phyloP scores from a whole-genome alignment of 1,284 basidiomycete species.

The Ceratobasidium sp. region DNA sequence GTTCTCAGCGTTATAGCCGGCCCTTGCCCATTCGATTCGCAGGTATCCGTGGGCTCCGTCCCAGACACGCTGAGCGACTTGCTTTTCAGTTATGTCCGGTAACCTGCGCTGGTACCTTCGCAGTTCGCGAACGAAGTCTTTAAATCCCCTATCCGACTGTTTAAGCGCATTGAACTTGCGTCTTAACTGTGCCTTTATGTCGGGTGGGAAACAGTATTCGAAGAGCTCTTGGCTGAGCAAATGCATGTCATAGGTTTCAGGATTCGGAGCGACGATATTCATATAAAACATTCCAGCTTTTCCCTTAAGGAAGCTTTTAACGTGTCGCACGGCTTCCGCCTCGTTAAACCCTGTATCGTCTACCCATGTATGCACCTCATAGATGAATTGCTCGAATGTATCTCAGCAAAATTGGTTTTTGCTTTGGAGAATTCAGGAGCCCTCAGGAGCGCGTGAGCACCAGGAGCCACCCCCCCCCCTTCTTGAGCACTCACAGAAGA shows the following conservation, averaged over 20 bases:
- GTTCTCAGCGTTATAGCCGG: slow-evolving; percentile 28
- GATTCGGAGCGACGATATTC: slow-evolving; percentile 25
- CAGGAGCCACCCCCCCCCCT: too few species aligned
- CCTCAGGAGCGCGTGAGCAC: too few species aligned
- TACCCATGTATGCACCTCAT: slow-evolving; percentile 30
- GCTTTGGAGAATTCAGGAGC: too few species aligned
- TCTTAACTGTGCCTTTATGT: slow-evolving; percentile 52
- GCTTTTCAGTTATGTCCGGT: not conserved
- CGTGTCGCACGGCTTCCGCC: not conserved
- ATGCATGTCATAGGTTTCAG: not conserved
- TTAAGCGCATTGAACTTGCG: slow-evolving; percentile 42
- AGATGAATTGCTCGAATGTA: slow-evolving; percentile 35
- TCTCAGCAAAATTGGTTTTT: too few species aligned
- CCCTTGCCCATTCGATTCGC: slow-evolving; percentile 31
- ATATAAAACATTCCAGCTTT: slow-evolving; percentile 34
- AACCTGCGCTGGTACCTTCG: slow-evolving; percentile 3
- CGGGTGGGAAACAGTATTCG: slow-evolving; percentile 59
- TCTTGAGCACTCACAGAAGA: too few species aligned
- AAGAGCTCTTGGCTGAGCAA: slow-evolving; percentile 50
- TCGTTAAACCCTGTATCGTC: slow-evolving; percentile 22
- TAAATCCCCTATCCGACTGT: slow-evolving; percentile 46
- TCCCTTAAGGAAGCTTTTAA: slow-evolving; percentile 37
- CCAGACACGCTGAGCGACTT: slow-evolving; percentile 33
- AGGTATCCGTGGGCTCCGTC: slow-evolving; percentile 41
- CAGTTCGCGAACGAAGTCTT: slow-evolving; percentile 47